Evolutionary conservation across 208 protist genomes (phyloP).

Genomic region (Angomonas ambiguus): DNA sequence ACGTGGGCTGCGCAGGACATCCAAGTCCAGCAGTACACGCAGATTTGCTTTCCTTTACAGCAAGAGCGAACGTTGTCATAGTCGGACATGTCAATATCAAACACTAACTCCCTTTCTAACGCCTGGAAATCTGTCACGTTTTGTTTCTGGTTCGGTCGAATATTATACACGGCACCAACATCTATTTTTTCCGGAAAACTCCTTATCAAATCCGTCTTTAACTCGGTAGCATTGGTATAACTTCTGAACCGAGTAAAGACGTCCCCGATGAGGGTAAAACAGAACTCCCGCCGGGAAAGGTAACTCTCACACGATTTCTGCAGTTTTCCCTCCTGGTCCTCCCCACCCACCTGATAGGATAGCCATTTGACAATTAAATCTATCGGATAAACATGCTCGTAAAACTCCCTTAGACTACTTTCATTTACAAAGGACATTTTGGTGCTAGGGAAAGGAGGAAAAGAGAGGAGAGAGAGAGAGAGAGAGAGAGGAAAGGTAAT

Average conservation of each 20-base stretch:
- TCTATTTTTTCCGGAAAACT: slow-evolving; percentile 88
- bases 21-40: slow-evolving; percentile 96
- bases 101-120: slow-evolving; percentile 96
- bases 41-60: slow-evolving; percentile 94
- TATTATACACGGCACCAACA: slow-evolving; percentile 84
- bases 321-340: not conserved
- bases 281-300: slow-evolving; percentile 82
- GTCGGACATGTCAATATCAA: slow-evolving; percentile 99
- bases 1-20: slow-evolving; percentile 94
- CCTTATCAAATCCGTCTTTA: slow-evolving; percentile 70
- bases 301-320: slow-evolving; percentile 31
- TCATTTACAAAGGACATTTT: slow-evolving; percentile 51
- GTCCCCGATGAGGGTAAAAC: slow-evolving; percentile 87
- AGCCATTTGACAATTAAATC: slow-evolving; percentile 79
- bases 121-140: slow-evolving; percentile 63
- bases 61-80: slow-evolving; percentile 98
- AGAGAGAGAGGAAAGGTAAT: not conserved
- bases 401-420: slow-evolving; percentile 77
- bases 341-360: slow-evolving; percentile 42
- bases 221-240: slow-evolving; percentile 61
- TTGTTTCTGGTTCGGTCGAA: slow-evolving; percentile 82
- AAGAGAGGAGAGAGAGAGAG: slow-evolving; percentile 10
- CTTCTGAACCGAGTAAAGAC: slow-evolving; percentile 87
- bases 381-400: slow-evolving; percentile 83
- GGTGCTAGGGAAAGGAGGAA: not conserved